Base-by-base conservation (phyloP, 176 grass and related monocot genomes). In the Ananas comosus region DNA sequence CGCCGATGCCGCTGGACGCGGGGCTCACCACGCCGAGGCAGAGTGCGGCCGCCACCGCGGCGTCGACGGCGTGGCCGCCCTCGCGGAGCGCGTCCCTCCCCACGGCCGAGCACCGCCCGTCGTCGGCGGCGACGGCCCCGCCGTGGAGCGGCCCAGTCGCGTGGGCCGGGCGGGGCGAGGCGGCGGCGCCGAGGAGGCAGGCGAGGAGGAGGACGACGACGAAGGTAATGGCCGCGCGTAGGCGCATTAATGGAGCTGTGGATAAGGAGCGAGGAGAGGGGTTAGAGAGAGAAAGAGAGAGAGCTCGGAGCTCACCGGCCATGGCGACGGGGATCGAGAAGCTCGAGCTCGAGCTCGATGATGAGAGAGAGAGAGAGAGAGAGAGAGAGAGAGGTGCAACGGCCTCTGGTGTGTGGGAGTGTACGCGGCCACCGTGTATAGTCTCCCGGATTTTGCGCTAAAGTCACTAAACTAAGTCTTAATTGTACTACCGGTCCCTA, bases 21-120 rank as follows among this genome's bases (percentile, higher is more conserved):
- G 93, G 86, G 81, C 89, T 97, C 48, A 92, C 89, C 7, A 92
- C 93, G 18, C 93, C 93, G 13, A 97, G 83, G 75, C 93, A 97
- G 22, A 97, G 29, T 2, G 77, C 75, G 16, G 86, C 9, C 17
- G 80, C 73, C 0, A 92, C 88, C 2, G 93, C 83, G 0, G 81
- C 89, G 74, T 96, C 93, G 63, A 97, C 89, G 25, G 89, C 84
- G 56, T 59, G 74, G 1, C 93, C 88, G 49, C 93, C 88, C 10
- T 81, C 65, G 3, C 64, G 53, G 70, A 96, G 84, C 66, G 81
- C 84, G 76, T 92, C 85, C 9, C 81, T 83, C 56, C 88, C 93
- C 0, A 80, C 74, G 11, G 13, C 72, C 2, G 93, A 97, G 84
- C 93, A 97, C 51, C 93, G 84, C 12, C 47, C 56, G 68, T 97